A percentile compares a stretch with the other conserved stretches of the same genome.
Evolutionary conservation across 2,329 filamentous ascomycete genomes (phyloP).

Genomic region (Xylariaceae sp.): DNA sequence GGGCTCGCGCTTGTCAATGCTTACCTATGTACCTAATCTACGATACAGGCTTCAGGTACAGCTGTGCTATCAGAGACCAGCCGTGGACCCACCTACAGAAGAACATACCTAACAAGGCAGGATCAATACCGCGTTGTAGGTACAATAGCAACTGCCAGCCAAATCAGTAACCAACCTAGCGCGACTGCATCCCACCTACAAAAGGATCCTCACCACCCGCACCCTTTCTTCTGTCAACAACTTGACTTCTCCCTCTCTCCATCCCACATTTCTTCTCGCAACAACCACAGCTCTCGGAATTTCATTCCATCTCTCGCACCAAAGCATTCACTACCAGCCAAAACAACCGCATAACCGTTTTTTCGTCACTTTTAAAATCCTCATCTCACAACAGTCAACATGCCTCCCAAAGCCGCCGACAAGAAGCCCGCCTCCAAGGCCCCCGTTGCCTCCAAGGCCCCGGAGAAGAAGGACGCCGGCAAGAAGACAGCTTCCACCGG

Average conservation of each 20-base stretch:
- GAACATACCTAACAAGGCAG: not conserved
- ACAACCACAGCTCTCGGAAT: constrained; percentile 20
- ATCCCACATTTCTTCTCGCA: constrained; percentile 29
- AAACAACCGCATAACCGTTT: constrained; percentile 14
- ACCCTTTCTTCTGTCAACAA: constrained; percentile 42
- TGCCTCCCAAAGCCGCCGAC: constrained; percentile 96
- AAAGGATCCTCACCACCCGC: constrained; percentile 52
- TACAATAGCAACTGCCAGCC: constrained; percentile 7
- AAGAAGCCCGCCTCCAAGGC: constrained; percentile 99
- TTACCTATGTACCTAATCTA: no score
- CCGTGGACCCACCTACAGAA: constrained; percentile 1
- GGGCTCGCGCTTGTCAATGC: no score
- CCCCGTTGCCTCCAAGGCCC: constrained; percentile 64
- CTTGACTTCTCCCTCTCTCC: constrained; percentile 33
- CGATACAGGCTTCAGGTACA: no score
- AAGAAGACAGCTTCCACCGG: constrained; percentile 98
- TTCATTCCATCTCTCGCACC: constrained; percentile 22
- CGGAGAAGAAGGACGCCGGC: constrained; percentile 98
- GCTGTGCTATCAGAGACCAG: no score
- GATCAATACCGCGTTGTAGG: not conserved
- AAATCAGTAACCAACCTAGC: constrained; percentile 55
- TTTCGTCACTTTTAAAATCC: no score
- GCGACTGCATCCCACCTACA: constrained; percentile 54
- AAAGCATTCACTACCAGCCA: constrained; percentile 1
- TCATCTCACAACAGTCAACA: constrained; percentile 55